Percentiles rank a stretch among this genome's conserved stretches.
Evolutionary conservation across 2,329 filamentous ascomycete genomes (phyloP).

Genomic region (Fusarium nisikadoi): DNA sequence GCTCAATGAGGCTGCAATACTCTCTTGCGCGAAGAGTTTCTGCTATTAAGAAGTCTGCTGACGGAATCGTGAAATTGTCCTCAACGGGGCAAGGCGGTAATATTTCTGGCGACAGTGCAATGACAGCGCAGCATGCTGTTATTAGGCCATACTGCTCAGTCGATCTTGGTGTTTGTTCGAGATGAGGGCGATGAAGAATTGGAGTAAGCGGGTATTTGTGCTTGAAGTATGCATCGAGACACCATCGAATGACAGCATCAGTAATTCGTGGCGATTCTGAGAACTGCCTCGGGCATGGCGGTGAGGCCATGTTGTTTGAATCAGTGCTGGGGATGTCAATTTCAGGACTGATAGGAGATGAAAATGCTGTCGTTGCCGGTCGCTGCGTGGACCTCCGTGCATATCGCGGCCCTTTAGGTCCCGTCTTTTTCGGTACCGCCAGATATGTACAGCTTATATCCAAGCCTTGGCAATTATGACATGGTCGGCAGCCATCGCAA

Average conservation of each 20-base stretch:
- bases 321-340: not conserved
- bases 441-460: conserved; percentile 43
- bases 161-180: conserved; percentile 10
- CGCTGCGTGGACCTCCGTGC: not conserved
- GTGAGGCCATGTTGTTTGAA: rapidly evolving
- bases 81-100: conserved; percentile 1
- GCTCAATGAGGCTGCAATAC: conserved; percentile 41
- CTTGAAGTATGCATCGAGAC: conserved; percentile 47
- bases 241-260: conserved; percentile 34
- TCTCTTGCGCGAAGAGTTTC: conserved; percentile 44
- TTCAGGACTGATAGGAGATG: not conserved
- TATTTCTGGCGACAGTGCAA: conserved; percentile 45
- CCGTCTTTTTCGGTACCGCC: conserved; percentile 48
- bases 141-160: conserved; percentile 45
- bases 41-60: conserved; percentile 40
- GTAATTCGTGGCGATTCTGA: conserved; percentile 18
- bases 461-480: conserved; percentile 40
- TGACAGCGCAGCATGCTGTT: conserved; percentile 45
- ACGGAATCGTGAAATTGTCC: conserved; percentile 19
- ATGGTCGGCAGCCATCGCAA: conserved; percentile 44
- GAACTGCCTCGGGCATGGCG: rapidly evolving
- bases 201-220: conserved; percentile 51
- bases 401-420: conserved; percentile 32
- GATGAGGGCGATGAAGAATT: conserved; percentile 41
- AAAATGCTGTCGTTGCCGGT: not conserved